phyloP scores from a whole-genome alignment of 1,284 basidiomycete species.

The Inonotus hispidus region DNA sequence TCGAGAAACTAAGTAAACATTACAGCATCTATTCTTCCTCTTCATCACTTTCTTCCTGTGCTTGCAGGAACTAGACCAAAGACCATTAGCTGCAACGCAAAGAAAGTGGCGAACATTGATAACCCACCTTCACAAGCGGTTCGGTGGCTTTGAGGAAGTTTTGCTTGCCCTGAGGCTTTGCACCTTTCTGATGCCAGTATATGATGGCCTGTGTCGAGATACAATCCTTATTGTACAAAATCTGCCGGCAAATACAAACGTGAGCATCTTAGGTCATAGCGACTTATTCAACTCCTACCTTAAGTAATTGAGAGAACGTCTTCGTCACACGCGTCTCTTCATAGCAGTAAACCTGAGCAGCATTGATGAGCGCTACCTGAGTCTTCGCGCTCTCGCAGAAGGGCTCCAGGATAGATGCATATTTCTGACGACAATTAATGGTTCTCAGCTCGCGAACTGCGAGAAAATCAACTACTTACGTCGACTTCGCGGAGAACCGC shows the following conservation, averaged over 20 bases:
- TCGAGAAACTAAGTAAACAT: neutral
- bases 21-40: slow-evolving; percentile 4
- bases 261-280: neutral
- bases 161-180: slow-evolving; percentile 90
- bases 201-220: slow-evolving; percentile 94
- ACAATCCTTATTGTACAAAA: slow-evolving; percentile 93
- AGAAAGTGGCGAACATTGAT: slow-evolving; percentile 5
- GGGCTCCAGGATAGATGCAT: slow-evolving; percentile 78
- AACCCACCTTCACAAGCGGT: slow-evolving; percentile 79
- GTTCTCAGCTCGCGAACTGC: neutral
- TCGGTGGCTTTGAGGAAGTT: slow-evolving; percentile 90
- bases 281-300: slow-evolving; percentile 41
- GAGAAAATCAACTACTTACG: slow-evolving; percentile 38
- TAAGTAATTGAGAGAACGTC: slow-evolving; percentile 89
- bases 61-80: slow-evolving; percentile 16
- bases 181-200: slow-evolving; percentile 96
- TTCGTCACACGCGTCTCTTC: slow-evolving; percentile 93
- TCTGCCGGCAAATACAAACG: slow-evolving; percentile 37
- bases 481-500: slow-evolving; percentile 80
- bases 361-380: slow-evolving; percentile 88
- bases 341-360: slow-evolving; percentile 92
- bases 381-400: slow-evolving; percentile 86
- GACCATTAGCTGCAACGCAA: slow-evolving; percentile 40
- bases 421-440: slow-evolving; percentile 48
- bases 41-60: slow-evolving; percentile 19